Conservation (phyloP, 441 rosid species). For the Syzygium syzygioides region DNA sequence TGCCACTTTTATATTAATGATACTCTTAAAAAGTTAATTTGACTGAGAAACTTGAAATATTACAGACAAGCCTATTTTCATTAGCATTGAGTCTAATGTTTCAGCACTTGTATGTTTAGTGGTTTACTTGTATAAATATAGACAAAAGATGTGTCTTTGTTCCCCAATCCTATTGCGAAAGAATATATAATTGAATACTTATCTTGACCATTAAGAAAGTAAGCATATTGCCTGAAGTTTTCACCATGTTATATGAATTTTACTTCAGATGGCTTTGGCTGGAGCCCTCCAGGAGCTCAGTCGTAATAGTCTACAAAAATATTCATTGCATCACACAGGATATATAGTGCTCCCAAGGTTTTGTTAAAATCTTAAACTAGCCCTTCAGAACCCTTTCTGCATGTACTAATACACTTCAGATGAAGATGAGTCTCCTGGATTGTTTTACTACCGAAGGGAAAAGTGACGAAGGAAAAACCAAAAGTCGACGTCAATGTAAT, state of each 20-base stretch:
- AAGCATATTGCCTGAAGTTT: neutral
- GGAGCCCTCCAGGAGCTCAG: neutral
- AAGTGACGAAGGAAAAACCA: neutral
- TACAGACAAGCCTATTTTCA: neutral
- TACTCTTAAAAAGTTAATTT: neutral
- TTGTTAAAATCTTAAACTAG: neutral
- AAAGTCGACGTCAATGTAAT: neutral
- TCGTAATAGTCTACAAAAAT: neutral
- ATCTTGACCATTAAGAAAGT: neutral
- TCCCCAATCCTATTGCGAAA: neutral
- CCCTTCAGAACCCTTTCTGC: neutral
- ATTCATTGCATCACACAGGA: neutral
- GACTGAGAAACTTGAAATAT: neutral
- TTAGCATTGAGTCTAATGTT: neutral
- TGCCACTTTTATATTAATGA: neutral
- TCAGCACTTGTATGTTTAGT: neutral
- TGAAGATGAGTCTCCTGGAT: neutral
- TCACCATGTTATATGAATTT: neutral
- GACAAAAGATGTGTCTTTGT: neutral
- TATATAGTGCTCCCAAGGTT: neutral
- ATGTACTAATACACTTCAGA: neutral
- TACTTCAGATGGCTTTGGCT: neutral
- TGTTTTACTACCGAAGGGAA: neutral
- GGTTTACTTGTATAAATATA: neutral
- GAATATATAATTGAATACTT: neutral